Evolutionary conservation across 257 asterid genomes (phyloP).

Genomic region (Avicennia marina): DNA sequence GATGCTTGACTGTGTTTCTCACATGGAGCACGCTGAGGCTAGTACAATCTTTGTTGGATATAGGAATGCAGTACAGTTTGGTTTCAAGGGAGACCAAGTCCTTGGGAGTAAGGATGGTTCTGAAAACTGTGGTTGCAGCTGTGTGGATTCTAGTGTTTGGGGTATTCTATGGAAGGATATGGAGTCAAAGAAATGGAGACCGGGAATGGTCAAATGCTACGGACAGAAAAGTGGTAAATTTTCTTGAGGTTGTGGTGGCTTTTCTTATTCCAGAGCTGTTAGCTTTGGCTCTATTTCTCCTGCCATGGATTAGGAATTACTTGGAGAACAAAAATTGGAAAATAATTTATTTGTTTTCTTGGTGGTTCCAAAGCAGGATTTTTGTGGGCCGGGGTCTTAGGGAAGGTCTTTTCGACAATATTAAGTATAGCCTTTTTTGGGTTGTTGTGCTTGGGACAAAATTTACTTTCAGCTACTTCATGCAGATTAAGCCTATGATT

Average conservation of each 20-base stretch:
- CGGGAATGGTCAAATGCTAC: conserved; percentile 46
- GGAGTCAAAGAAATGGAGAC: conserved; percentile 58
- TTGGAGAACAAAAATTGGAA: conserved; percentile 92
- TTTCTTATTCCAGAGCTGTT: conserved; percentile 81
- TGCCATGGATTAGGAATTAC: conserved; percentile 91
- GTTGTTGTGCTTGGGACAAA: conserved; percentile 76
- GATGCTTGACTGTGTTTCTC: conserved; percentile 73
- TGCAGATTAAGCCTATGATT: conserved; percentile 95
- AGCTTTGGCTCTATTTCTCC: conserved; percentile 64
- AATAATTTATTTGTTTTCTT: conserved; percentile 71
- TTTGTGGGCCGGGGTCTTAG: conserved; percentile 97
- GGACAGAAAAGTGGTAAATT: conserved; percentile 48
- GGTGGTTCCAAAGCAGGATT: conserved; percentile 97
- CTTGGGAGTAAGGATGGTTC: conserved; percentile 74
- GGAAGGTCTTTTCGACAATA: conserved; percentile 89
- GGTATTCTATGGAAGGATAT: conserved; percentile 67
- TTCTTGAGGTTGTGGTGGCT: conserved; percentile 66
- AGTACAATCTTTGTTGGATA: conserved; percentile 81
- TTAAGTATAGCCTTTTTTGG: conserved; percentile 89
- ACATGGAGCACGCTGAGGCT: conserved; percentile 91
- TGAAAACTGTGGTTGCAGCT: conserved; percentile 77
- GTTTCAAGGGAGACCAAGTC: conserved; percentile 87
- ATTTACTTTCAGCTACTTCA: conserved; percentile 83
- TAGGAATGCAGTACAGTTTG: conserved; percentile 79
- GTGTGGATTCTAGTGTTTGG: conserved; percentile 85